phyloP scores from a whole-genome alignment of 73 alveolate species.

The Paramecium pentaurelia region DNA sequence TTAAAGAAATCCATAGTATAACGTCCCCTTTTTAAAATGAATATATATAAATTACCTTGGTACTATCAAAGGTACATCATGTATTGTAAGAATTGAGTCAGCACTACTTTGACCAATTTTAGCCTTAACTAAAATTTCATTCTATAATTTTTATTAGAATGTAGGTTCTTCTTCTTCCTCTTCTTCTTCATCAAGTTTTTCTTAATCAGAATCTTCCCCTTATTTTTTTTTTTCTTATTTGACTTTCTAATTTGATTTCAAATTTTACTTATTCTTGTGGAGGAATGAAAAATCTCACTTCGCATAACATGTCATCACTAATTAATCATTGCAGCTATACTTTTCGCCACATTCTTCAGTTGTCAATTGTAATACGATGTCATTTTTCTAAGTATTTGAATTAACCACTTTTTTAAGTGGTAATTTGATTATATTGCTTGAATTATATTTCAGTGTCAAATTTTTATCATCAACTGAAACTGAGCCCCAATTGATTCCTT shows the following conservation, averaged over 20 bases:
- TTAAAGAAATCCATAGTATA: slow-evolving; percentile 18
- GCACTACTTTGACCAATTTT: slow-evolving; percentile 2
- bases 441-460: background rate
- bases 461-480: background rate
- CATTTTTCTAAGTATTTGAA: slow-evolving; percentile 3
- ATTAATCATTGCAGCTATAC: background rate
- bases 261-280: background rate
- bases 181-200: slow-evolving; percentile 8
- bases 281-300: slow-evolving; percentile 27
- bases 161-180: slow-evolving; percentile 1
- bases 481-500: background rate
- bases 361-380: background rate
- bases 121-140: background rate
- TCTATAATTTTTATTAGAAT: background rate
- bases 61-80: background rate
- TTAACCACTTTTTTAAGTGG: slow-evolving; percentile 23
- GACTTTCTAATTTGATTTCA: background rate
- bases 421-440: background rate
- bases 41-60: background rate
- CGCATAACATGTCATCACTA: slow-evolving; percentile 40
- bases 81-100: background rate
- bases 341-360: slow-evolving; percentile 15
- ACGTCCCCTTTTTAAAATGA: background rate
- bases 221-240: background rate
- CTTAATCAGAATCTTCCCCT: background rate